Base-by-base conservation (phyloP, 345 rosid species). In the Eucalyptus erythrocorys region DNA sequence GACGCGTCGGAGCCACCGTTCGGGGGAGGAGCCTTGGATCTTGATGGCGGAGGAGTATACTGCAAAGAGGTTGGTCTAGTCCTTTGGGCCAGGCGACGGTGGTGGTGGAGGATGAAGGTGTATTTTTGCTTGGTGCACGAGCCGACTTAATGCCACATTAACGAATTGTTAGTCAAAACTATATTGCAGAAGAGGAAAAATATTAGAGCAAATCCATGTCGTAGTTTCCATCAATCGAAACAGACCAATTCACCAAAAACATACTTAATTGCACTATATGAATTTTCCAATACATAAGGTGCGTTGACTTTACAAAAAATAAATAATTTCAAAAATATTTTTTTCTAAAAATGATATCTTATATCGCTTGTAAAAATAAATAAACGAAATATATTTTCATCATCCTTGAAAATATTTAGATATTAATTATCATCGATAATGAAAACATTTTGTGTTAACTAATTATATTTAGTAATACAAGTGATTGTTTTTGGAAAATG, bases 391-490 rank as follows among this genome's bases (percentile, higher is more conserved):
- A 51, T 51, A 7, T 17, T 51, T 51, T 51, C 0, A 51, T 51
- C 24, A 0, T 51, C 55, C 0, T 19, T 51, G 10, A 51, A 51
- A 51, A 51, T 51, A 19, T 51, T 0, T 51, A 51, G 24, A 17
- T 10, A 51, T 51, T 51, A 19, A 51, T 51, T 19, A 51, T 50
- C 55, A 50, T 51, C 1, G 2, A 1, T 19, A 19, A 0, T 51
- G 57, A 55, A 55, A 55, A 10, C 0, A 55, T 55, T 55, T 55
- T 55, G 27, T 0, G 24, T 22, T 22, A 0, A 24, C 30, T 24
- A 24, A 55, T 55, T 0, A 0, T 55, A 24, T 55, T 24, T 22
- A 0, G 13, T 10, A 55, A 55, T 4, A 55, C 30, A 55, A 55
- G 0, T 24, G 1, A 55, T 55, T 10, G 0, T 55, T 55, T 55